Base-by-base conservation (phyloP, 352 stramenopile species). In the Pythium insidiosum region DNA sequence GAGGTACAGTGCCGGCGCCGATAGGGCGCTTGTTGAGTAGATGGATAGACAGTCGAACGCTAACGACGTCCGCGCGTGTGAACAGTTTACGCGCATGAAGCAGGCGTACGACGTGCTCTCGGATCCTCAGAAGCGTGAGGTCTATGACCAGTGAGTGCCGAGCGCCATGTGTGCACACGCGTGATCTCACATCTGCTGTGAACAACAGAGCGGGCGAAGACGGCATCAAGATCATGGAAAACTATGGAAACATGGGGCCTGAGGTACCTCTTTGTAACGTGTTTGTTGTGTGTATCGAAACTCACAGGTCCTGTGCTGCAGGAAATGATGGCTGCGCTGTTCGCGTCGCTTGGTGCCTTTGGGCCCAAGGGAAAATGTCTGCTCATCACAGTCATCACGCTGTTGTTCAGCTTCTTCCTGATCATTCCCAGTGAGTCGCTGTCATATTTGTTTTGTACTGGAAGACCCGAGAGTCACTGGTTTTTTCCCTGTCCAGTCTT, bases 41-140 rank as follows among this genome's bases (percentile, higher is more conserved):
- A n/a, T n/a, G n/a, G n/a, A n/a, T n/a, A 58, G 21, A 36, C 50
- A 28, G 40, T 49, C 47, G 56, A 53, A 31, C 39, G 39, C 38
- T 28, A 52, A 57, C 40, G 43, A 34, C 15, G 28, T 40, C 12
- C 38, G 50, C 26, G 45, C 43, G 31, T 31, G 48, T 33, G 41
- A 53, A 18, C 38, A 88, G 47, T 98, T 98, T 58, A 94, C 82
- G 26, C 65, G 70, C 28, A 88, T 97, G 57, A 95, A 95, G 50
- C 47, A 90, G 47, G 94, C 94, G 16, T 97, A 97, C 59, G 90
- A 98, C 56, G 73, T 96, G 24, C 69, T 98, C 22, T 80, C 64
- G 5, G 88, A 97, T 63, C 73, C 82, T 20, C 68, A 90, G 47
- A 88, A 90, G 58, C 71, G 78, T 7, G 71, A 88, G 34, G 55